Base-by-base conservation (phyloP, 306 rosid species). In the Hippophae gyantsensis region DNA sequence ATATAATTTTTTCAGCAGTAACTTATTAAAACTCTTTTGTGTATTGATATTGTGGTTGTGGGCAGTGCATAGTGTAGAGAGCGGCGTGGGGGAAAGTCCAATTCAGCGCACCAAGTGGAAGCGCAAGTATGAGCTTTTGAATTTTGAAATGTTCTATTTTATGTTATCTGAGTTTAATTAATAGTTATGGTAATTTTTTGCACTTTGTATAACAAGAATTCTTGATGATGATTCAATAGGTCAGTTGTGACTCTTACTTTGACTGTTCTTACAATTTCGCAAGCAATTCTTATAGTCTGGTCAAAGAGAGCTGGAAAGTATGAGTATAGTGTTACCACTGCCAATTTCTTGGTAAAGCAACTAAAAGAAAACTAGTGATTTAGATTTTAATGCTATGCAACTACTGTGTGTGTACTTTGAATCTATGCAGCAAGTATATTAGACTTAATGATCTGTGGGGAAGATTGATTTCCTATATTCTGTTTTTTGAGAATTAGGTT, bases 241-340 rank as follows among this genome's bases (percentile, higher is more conserved):
- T 90, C 98, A 14, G 18, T 65, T 18, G 92, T 90, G 56, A 87
- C 96, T 48, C 70, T 85, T 60, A 81, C 96, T 64, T 69, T 90
- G 81, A 90, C 96, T 58, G 27, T 90, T 69, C 89, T 90, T 53
- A 90, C 98, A 48, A 87, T 95, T 76, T 90, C 95, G 41, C 96
- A 87, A 85, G 89, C 96, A 44, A 90, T 90, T 72, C 82, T 87
- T 58, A 90, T 90, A 32, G 98, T 90, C 64, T 90, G 96, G 96
- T 90, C 98, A 45, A 90, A 87, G 75, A 72, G 95, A 74, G 96
- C 96, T 48, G 98, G 98, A 52, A 90, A 79, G 69, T 87, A 90
- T 73, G 98, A 90, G 64, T 87, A 90, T 68, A 90, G 98, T 76
- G 96, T 90, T 61, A 90, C 98, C 40, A 90, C 96, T 51, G 96